Base-by-base conservation (phyloP, 192 early-diverging fungal species). In the Haplosporangium gracile region DNA sequence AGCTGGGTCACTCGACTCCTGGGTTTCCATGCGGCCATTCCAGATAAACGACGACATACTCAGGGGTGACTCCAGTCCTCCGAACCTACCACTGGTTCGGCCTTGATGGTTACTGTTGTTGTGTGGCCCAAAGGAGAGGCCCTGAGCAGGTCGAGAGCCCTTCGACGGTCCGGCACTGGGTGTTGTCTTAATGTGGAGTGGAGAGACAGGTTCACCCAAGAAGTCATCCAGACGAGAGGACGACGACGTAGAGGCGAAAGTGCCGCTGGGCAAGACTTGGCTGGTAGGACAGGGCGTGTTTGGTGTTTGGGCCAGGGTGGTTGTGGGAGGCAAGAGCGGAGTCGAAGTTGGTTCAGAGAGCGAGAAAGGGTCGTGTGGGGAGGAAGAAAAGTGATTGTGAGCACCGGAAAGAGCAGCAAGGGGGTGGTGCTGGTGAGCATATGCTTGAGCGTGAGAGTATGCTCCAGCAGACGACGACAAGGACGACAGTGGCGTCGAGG, bases 11-110 rank as follows among this genome's bases (percentile, higher is more conserved):
- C 40, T 45, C 3, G 60, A 45, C 49, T 47, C 43, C 40, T 77
- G 57, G 22, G 72, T 72, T 11, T 71, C 18, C 5, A 75, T 79
- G 47, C 70, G 65, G 49, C 65, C 76, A 38, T 68, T 74, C 84
- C 84, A 86, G 39, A 81, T 68, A 36, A 80, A 86, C 9, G 84
- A 86, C 10, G 84, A 81, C 47, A 86, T 5, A 38, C 39, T 51
- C 60, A 86, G 47, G 29, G 84, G 84, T 6, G 78, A 78, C 22
- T 86, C 84, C 9, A 80, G 69, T 40, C 55, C 74, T 32, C 38
- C 45, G 24, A 47, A 47, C 32, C 53, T 73, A 16, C 45, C 45
- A 18, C 39, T 51, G 36, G 20, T 38, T 34, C 55, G 13, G 38
- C 65, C 29, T 49, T 22, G 43, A 55, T 38, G 29, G 42, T 55